Evolutionary conservation across 208 protist genomes (phyloP).

Genomic region (Porcisia deanei): DNA sequence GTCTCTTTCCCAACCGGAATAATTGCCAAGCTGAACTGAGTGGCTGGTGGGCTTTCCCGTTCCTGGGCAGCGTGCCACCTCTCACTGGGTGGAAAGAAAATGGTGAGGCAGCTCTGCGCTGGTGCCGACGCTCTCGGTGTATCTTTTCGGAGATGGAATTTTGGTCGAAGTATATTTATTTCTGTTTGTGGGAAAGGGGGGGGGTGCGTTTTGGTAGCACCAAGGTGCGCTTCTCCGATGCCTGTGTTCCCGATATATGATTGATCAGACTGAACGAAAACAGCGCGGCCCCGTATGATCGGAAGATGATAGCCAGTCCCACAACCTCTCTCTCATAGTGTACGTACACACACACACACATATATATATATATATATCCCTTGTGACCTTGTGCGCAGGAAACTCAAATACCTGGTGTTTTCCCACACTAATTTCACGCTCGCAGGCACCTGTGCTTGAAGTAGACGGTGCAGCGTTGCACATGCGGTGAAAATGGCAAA

Average conservation of each 20-base stretch:
- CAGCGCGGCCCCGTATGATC: background rate
- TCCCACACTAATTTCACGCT: too few species aligned
- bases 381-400: background rate
- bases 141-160: background rate
- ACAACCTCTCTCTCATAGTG: background rate
- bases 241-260: background rate
- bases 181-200: background rate
- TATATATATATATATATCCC: background rate
- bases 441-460: background rate
- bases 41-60: background rate
- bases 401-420: too few species aligned
- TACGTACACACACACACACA: too few species aligned
- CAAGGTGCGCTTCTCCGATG: background rate
- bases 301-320: background rate
- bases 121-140: background rate
- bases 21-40: slow-evolving; percentile 16
- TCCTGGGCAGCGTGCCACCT: background rate
- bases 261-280: too few species aligned
- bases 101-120: background rate
- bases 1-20: slow-evolving; percentile 37
- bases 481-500: background rate
- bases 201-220: background rate
- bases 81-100: background rate
- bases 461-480: background rate
- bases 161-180: background rate